Evolutionary conservation across 2,329 filamentous ascomycete species (phyloP), one percentile per base, ranked within the genome.

Genomic region (Lizonia empirigonia): DNA sequence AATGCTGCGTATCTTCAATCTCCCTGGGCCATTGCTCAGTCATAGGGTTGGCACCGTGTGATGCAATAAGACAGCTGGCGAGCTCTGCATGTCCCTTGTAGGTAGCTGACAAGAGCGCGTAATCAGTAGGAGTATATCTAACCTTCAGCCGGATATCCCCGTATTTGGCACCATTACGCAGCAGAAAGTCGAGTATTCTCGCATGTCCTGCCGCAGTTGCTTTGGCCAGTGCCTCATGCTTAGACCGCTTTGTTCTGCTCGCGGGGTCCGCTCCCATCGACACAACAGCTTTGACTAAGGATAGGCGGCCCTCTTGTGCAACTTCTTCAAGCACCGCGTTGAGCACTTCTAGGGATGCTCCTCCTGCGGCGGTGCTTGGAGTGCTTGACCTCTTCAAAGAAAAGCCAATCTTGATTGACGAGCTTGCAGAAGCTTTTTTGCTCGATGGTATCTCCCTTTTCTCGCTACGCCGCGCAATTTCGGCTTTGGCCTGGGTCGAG

Each of bases 21-120:
- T 60, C 58, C 18, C 53, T 44, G 15, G 59, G 59, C 59, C 59
- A 62, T 48, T 57, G 57, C 32, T 59, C 58, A 15, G 49, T 47
- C 55, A 59, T 54, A 12, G 57, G 53, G 7, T 62, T 60, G 7
- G 50, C 59, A 5, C 58, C 58, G 37, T 62, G 53, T 22, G 44
- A 44, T 7, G 35, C 38, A n/a, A 62, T 50, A 4, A 62, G 53
- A n/a, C 49, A 53, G 26, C 41, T 44, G 16, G 35, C 47, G 7
- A 60, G 57, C 30, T 62, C 55, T 37, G 44, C 50, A 8, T 62
- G 53, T 8, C 53, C 49, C 23, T 59, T 62, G 33, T 62, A 62
- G 22, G 48, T 51, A 32, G 59, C 57, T 3, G 50, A 55, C 8
- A 62, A 19, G 7, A 62, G 47, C 5, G 44, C 48, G 7, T 56